Evolutionary conservation across 495 filamentous ascomycete species (phyloP).

Genomic region (Terfezia claveryi): DNA sequence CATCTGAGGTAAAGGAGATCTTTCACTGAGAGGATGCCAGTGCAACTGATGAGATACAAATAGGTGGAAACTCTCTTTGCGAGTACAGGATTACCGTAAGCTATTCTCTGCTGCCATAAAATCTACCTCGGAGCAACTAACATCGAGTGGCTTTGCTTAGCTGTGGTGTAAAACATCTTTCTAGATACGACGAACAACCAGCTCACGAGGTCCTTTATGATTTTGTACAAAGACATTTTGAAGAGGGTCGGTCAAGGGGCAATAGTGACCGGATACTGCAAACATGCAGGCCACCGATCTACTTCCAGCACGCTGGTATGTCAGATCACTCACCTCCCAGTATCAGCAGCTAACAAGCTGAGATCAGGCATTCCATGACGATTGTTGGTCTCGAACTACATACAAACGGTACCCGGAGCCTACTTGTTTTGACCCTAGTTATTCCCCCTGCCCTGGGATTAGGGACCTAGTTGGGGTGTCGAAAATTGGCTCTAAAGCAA

Average conservation of each 20-base stretch:
- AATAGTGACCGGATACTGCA: slow-evolving; percentile 29
- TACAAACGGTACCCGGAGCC: slow-evolving; percentile 38
- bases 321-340: background rate
- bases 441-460: slow-evolving; percentile 44
- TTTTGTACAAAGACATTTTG: slow-evolving; percentile 55
- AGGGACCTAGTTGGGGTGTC: slow-evolving; percentile 29
- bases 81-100: background rate
- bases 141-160: slow-evolving; percentile 28
- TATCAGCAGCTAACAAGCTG: background rate
- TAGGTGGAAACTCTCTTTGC: slow-evolving; percentile 66
- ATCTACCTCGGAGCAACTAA: slow-evolving; percentile 19
- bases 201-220: slow-evolving; percentile 38
- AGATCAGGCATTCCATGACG: slow-evolving; percentile 60
- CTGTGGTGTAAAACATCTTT: background rate
- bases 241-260: slow-evolving; percentile 21
- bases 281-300: slow-evolving; percentile 61
- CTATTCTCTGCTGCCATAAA: slow-evolving; percentile 30
- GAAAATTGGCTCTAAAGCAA: slow-evolving; percentile 21
- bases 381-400: slow-evolving; percentile 66
- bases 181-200: slow-evolving; percentile 20
- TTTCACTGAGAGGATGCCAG: slow-evolving; percentile 1
- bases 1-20: slow-evolving; percentile 47
- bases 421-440: slow-evolving; percentile 79
- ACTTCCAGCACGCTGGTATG: slow-evolving; percentile 47
- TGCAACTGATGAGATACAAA: slow-evolving; percentile 6